A percentile compares a stretch with the other conserved stretches of the same genome.
These are phyloP conservation scores for Botrytis tulipae DNA, from an alignment of 2,329 filamentous ascomycete genomes.

Conservation along the genomic window DNA sequence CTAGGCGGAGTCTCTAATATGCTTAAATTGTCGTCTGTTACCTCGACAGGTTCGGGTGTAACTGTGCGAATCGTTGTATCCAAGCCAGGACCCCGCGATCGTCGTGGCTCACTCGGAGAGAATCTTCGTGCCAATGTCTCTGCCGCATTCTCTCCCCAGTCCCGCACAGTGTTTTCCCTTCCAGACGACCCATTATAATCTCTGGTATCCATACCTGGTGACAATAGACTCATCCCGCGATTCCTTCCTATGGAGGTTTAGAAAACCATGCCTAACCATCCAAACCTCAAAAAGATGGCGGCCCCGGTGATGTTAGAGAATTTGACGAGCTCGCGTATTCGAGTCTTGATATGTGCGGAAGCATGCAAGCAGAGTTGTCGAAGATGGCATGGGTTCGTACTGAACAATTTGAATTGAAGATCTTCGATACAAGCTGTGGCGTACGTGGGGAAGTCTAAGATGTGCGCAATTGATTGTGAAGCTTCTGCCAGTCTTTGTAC, in stretches of 20 bases:
- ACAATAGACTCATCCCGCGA: conserved; percentile 43
- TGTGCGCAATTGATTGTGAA: conserved; percentile 20
- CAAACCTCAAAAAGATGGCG: conserved; percentile 15
- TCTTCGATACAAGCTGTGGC: conserved; percentile 17
- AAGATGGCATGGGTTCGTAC: conserved; percentile 20
- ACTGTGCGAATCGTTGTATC: conserved; percentile 59
- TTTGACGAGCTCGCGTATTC: conserved; percentile 12
- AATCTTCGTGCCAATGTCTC: conserved; percentile 34
- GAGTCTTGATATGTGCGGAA: conserved; percentile 16
- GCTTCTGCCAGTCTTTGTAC: conserved; percentile 21
- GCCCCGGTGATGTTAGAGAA: conserved; percentile 4
- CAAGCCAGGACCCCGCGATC: conserved; percentile 35
- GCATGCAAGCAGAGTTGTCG: conserved; percentile 17
- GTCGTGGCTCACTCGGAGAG: conserved; percentile 26
- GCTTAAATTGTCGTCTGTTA: conserved; percentile 30
- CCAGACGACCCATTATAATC: conserved; percentile 39
- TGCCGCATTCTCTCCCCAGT: conserved; percentile 34
- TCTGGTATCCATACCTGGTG: conserved; percentile 48
- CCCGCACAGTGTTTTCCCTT: conserved; percentile 36
- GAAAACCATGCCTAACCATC: conserved; percentile 27
- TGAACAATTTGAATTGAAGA: conserved; percentile 10
- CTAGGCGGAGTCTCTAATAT: conserved; percentile 13
- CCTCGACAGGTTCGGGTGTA: conserved; percentile 56
- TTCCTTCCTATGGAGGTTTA: conserved; percentile 32
- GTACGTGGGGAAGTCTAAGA: conserved; percentile 22